Percentiles rank a stretch among this genome's conserved stretches.
phyloP scores from a whole-genome alignment of 2,329 filamentous ascomycete genomes.

The Fusarium brachygibbosum region DNA sequence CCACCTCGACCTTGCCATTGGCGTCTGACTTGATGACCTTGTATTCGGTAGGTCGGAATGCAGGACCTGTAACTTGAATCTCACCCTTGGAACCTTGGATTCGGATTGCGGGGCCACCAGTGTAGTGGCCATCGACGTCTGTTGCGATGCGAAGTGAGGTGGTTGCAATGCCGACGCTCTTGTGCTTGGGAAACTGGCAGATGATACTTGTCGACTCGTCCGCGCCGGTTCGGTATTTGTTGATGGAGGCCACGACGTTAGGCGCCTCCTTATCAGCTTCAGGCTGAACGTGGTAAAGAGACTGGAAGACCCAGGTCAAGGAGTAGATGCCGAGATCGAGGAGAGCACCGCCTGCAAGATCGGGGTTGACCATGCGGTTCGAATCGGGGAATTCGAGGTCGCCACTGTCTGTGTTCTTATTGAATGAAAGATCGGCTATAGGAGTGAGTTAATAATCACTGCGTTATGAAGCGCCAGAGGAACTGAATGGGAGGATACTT shows the following conservation, averaged over 20 bases:
- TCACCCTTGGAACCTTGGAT: slow-evolving; percentile 86
- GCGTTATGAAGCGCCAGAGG: not conserved
- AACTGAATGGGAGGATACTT: slow-evolving; percentile 38
- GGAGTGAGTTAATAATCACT: slow-evolving; percentile 19
- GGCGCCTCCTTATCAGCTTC: slow-evolving; percentile 76
- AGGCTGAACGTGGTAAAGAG: slow-evolving; percentile 83
- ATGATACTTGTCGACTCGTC: slow-evolving; percentile 86
- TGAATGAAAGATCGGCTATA: slow-evolving; percentile 72
- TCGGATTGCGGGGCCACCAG: slow-evolving; percentile 75
- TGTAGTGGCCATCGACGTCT: slow-evolving; percentile 71
- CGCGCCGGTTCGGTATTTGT: slow-evolving; percentile 79
- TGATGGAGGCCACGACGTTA: slow-evolving; percentile 75
- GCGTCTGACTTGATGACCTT: slow-evolving; percentile 69
- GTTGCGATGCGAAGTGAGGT: slow-evolving; percentile 73
- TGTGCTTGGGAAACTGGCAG: slow-evolving; percentile 77
- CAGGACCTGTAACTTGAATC: slow-evolving; percentile 81
- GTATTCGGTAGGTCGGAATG: slow-evolving; percentile 77
- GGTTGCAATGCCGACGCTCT: slow-evolving; percentile 79
- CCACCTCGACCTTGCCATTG: slow-evolving; percentile 62
- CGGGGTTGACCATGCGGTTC: slow-evolving; percentile 84
- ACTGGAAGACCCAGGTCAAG: slow-evolving; percentile 91
- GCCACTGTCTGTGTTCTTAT: slow-evolving; percentile 68
- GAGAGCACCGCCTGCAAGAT: slow-evolving; percentile 85
- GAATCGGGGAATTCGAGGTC: slow-evolving; percentile 69
- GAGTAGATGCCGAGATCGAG: slow-evolving; percentile 91